Percentiles rank a stretch among this genome's conserved stretches.
Evolutionary conservation across 495 filamentous ascomycete genomes (phyloP).

Genomic region (Podospora australis): DNA sequence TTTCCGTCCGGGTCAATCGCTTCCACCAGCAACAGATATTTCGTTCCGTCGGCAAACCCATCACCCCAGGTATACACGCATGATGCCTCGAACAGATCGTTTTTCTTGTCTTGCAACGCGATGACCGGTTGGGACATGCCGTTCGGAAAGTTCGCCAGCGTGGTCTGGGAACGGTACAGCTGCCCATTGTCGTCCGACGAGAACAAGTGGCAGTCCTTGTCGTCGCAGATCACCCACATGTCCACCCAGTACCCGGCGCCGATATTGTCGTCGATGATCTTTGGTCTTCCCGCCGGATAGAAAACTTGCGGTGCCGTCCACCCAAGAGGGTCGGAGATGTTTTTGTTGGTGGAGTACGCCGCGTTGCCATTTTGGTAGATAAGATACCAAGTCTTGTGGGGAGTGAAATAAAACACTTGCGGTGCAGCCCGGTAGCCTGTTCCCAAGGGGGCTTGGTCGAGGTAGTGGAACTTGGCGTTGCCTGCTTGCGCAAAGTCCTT

Average conservation of each 20-base stretch:
- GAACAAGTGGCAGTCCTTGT: slow-evolving; percentile 17
- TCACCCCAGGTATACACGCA: slow-evolving; percentile 15
- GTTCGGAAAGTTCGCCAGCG: slow-evolving; percentile 12
- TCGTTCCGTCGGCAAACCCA: no score
- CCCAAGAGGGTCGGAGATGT: slow-evolving; percentile 19
- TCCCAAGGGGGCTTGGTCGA: slow-evolving; percentile 20
- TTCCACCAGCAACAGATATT: slow-evolving; percentile 21
- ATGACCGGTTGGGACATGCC: slow-evolving; percentile 21
- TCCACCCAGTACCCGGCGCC: slow-evolving; percentile 23
- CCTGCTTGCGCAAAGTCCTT: slow-evolving; percentile 13
- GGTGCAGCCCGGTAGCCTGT: slow-evolving; percentile 23
- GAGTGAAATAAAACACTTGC: slow-evolving; percentile 20
- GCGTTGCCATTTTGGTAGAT: slow-evolving; percentile 26
- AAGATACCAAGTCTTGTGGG: slow-evolving; percentile 24
- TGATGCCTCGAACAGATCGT: slow-evolving; percentile 17
- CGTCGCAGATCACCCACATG: slow-evolving; percentile 27
- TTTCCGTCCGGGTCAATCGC: slow-evolving; percentile 14
- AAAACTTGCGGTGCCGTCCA: slow-evolving; percentile 22
- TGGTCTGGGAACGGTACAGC: slow-evolving; percentile 21
- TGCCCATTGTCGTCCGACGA: slow-evolving; percentile 25
- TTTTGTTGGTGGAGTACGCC: slow-evolving; percentile 24
- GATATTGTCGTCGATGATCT: slow-evolving; percentile 17
- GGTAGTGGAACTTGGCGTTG: slow-evolving; percentile 15
- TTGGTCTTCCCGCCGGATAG: slow-evolving; percentile 11
- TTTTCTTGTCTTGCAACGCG: slow-evolving; percentile 12